Conservation (phyloP, 495 filamentous ascomycete species). For the Penicillium subrubescens region DNA sequence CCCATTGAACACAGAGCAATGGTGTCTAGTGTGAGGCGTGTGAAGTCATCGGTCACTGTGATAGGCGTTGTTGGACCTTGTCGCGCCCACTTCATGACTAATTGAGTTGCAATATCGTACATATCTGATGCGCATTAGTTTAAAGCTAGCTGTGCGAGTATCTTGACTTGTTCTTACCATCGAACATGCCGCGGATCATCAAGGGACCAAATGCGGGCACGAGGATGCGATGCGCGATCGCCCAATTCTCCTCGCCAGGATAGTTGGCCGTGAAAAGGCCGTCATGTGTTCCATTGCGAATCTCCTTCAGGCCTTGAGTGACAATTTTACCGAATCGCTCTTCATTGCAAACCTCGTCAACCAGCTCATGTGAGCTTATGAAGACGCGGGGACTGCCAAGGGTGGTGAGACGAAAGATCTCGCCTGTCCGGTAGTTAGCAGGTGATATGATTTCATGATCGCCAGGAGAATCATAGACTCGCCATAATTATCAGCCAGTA, state of each 20-base stretch:
- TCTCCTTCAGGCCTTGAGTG: slow-evolving; percentile 46
- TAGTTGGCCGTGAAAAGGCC: slow-evolving; percentile 69
- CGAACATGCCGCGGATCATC: slow-evolving; percentile 68
- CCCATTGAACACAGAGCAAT: slow-evolving; percentile 75
- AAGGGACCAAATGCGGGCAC: slow-evolving; percentile 72
- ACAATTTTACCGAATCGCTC: slow-evolving; percentile 63
- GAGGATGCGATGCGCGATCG: slow-evolving; percentile 68
- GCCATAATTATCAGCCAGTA: slow-evolving; percentile 66
- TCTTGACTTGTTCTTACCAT: slow-evolving; percentile 30
- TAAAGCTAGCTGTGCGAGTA: neutral
- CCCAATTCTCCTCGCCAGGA: slow-evolving; percentile 66
- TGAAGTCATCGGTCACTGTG: slow-evolving; percentile 69
- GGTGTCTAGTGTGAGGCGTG: slow-evolving; percentile 71
- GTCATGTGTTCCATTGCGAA: slow-evolving; percentile 62
- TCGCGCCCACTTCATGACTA: slow-evolving; percentile 76
- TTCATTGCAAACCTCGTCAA: slow-evolving; percentile 70
- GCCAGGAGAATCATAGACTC: neutral
- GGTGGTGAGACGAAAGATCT: slow-evolving; percentile 53
- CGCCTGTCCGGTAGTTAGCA: slow-evolving; percentile 34
- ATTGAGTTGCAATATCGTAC: slow-evolving; percentile 71
- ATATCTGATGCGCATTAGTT: slow-evolving; percentile 50
- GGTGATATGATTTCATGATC: neutral
- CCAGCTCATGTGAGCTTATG: slow-evolving; percentile 53
- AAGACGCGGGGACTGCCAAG: slow-evolving; percentile 36
- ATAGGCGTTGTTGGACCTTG: slow-evolving; percentile 59